Evolutionary conservation across 192 early-diverging fungal genomes (phyloP).

Genomic region (Allomyces arbusculus): DNA sequence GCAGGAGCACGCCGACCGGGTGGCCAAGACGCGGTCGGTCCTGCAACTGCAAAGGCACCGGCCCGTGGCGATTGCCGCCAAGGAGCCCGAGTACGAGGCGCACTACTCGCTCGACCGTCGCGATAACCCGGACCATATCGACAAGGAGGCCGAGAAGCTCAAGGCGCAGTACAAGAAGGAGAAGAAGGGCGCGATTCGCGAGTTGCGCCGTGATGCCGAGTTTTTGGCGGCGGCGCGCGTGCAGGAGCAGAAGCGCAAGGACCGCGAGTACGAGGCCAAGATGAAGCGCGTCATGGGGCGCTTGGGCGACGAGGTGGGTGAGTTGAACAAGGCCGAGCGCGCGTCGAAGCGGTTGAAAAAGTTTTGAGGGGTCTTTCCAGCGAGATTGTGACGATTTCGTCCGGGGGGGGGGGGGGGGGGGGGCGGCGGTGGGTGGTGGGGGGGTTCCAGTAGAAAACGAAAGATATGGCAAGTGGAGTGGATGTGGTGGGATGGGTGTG

Average conservation of each 20-base stretch:
- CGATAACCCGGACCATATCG: constrained; percentile 61
- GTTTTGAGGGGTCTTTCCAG: too few relatives aligned
- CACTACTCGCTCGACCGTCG: constrained; percentile 69
- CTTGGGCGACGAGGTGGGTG: constrained; percentile 63
- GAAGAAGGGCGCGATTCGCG: constrained; percentile 80
- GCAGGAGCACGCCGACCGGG: constrained; percentile 21
- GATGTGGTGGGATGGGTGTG: too few relatives aligned
- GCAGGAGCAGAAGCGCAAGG: constrained; percentile 50
- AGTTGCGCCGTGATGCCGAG: constrained; percentile 80
- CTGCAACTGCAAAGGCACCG: constrained; percentile 66
- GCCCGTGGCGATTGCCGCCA: constrained; percentile 67
- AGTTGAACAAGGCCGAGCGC: constrained; percentile 42
- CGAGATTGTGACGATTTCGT: too few relatives aligned
- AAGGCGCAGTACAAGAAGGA: constrained; percentile 74
- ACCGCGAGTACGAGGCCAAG: constrained; percentile 62
- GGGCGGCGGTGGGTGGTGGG: too few relatives aligned
- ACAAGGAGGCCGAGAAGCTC: constrained; percentile 53
- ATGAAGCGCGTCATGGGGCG: constrained; percentile 76
- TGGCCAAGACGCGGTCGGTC: constrained; percentile 32
- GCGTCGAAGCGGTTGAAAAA: not conserved
- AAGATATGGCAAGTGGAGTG: too few relatives aligned
- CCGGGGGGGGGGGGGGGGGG: too few relatives aligned
- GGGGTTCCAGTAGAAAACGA: too few relatives aligned
- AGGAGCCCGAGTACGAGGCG: constrained; percentile 78
- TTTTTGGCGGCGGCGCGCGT: constrained; percentile 62